Base-by-base conservation (phyloP, 202 grass and related monocot species). In the Alloteropsis angusta region DNA sequence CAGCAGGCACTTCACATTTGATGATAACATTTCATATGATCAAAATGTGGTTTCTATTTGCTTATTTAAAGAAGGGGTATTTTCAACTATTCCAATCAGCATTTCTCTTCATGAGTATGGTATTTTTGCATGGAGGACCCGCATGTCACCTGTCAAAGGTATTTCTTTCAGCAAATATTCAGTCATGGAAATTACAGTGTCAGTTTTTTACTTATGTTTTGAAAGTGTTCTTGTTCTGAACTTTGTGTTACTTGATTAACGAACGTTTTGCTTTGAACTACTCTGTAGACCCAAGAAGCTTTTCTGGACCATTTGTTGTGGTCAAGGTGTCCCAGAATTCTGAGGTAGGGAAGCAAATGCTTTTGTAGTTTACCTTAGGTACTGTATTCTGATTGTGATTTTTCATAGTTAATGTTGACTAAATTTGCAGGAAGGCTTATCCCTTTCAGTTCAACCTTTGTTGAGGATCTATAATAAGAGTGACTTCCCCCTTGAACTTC, bases 271-370 rank as follows among this genome's bases (percentile, higher is more conserved):
- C 28, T 65, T 62, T 44, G 26, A 45, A 63, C 12, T 25, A 48
- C 17, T 68, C 25, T 81, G 35, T 82, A 96, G 93, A 90, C 74
- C 79, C 76, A 30, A 92, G 82, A 88, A 92, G 78, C 60, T 86
- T 88, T 76, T 87, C 93, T 82, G 93, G 93, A 60, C 89, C 93
- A 88, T 92, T 90, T 96, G 62, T 92, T 90, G 93, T 90, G 61
- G 82, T 85, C 48, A 91, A 96, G 68, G 89, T 96, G 76, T 90
- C 71, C 71, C 90, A 90, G 49, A 76, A 86, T 85, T 71, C 64
- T 72, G 89, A 90, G 93, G 93, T 95, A 83, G 71, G 68, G 80
- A 85, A 86, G 43, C 19, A 68, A 60, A 70, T 54, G 53, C 34
- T 49, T 9, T 67, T 75, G 23, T 71, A 42, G 50, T 78, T 79